Conservation (phyloP, 2,329 filamentous ascomycete species). For the Seiridium unicorne region DNA sequence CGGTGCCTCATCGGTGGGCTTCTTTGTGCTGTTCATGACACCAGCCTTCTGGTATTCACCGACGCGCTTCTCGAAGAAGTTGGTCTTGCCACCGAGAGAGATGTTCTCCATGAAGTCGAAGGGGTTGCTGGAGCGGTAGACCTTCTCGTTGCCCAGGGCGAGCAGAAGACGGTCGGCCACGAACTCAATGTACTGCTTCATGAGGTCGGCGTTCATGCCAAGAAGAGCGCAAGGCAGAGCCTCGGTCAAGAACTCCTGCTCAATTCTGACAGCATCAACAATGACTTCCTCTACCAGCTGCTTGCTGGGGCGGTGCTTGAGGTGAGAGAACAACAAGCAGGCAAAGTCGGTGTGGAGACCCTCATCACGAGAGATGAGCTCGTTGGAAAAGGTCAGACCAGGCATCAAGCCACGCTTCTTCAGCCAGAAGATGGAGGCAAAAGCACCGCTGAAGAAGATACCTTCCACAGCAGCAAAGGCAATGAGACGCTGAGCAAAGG, state of each 20-base stretch:
- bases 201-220: slow-evolving; percentile 94
- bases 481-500: slow-evolving; percentile 91
- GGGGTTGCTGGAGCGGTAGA: slow-evolving; percentile 90
- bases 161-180: slow-evolving; percentile 94
- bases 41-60: slow-evolving; percentile 99
- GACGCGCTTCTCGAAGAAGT: slow-evolving; percentile 99
- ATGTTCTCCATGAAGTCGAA: slow-evolving; percentile 99
- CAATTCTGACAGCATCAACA: slow-evolving; percentile 87
- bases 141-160: slow-evolving; percentile 89
- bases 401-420: slow-evolving; percentile 99
- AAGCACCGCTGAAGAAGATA: slow-evolving; percentile 99
- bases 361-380: slow-evolving; percentile 99
- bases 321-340: slow-evolving; percentile 94
- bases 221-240: slow-evolving; percentile 89
- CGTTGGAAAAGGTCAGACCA: slow-evolving; percentile 97
- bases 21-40: slow-evolving; percentile 91
- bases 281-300: slow-evolving; percentile 84
- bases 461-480: slow-evolving; percentile 98
- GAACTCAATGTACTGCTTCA: slow-evolving; percentile 99
- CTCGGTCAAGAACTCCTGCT: slow-evolving; percentile 97
- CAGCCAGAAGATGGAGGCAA: slow-evolving; percentile 99
- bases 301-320: slow-evolving; percentile 86
- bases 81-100: slow-evolving; percentile 97
- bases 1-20: slow-evolving; percentile 44
- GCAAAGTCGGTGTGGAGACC: slow-evolving; percentile 99